Conservation (phyloP, 129 eudicot genomes). For the Dittrichia graveolens region DNA sequence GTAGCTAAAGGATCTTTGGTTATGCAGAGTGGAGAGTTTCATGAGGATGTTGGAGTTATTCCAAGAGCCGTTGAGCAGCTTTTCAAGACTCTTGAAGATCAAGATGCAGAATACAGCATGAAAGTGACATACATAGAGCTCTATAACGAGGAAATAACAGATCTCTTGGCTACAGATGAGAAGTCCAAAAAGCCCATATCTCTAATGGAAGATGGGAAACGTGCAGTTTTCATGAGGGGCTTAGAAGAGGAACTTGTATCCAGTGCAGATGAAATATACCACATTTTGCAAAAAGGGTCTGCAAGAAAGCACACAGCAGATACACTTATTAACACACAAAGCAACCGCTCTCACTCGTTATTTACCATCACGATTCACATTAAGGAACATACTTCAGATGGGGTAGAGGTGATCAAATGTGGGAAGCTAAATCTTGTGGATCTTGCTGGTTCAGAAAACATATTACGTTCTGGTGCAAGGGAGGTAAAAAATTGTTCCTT, state of each 20-base stretch:
- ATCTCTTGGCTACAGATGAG: conserved; percentile 56
- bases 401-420: conserved; percentile 61
- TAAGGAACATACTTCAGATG: conserved; percentile 55
- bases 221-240: conserved; percentile 65
- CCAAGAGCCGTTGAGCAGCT: conserved; percentile 62
- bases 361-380: conserved; percentile 61
- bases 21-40: conserved; percentile 55
- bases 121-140: conserved; percentile 64
- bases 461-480: conserved; percentile 66
- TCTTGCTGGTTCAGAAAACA: conserved; percentile 74
- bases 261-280: conserved; percentile 60
- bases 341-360: conserved; percentile 64
- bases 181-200: conserved; percentile 49
- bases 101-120: conserved; percentile 54
- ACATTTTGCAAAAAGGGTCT: conserved; percentile 54
- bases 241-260: conserved; percentile 62
- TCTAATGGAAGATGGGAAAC: conserved; percentile 67
- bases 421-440: conserved; percentile 71
- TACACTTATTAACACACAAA: conserved; percentile 54
- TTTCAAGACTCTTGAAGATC: conserved; percentile 51
- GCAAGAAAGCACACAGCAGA: conserved; percentile 59
- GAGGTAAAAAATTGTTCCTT: conserved; percentile 46
- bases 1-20: background rate
- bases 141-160: conserved; percentile 66
- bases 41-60: conserved; percentile 65